phyloP scores from a whole-genome alignment of 192 early-diverging fungal genomes.

The Umbelopsis ramanniana region DNA sequence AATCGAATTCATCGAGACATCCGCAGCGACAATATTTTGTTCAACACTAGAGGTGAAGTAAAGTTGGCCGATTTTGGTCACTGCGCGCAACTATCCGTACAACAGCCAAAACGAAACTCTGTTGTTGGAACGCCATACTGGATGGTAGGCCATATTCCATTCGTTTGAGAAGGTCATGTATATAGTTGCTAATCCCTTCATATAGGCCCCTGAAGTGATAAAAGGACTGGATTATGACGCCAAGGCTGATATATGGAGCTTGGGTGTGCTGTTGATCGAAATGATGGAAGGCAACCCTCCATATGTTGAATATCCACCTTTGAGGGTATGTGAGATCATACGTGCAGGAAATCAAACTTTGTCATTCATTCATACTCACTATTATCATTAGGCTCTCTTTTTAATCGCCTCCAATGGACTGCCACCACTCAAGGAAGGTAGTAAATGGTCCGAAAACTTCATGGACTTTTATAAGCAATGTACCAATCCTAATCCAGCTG shows the following conservation, averaged over 20 bases:
- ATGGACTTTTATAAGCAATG: conserved; percentile 77
- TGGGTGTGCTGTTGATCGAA: conserved; percentile 93
- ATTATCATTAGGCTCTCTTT: conserved; percentile 71
- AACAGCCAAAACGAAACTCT: conserved; percentile 80
- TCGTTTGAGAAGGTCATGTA: no score
- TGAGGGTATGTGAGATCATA: conserved; percentile 43
- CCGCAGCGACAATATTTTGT: conserved; percentile 90
- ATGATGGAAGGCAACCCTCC: conserved; percentile 97
- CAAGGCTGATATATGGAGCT: conserved; percentile 94
- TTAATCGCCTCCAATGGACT: conserved; percentile 90
- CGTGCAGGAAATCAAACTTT: background rate
- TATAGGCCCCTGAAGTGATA: conserved; percentile 88
- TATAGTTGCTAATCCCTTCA: no score
- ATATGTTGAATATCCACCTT: conserved; percentile 85
- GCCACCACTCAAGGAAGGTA: conserved; percentile 81
- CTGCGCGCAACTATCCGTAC: conserved; percentile 86
- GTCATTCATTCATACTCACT: background rate
- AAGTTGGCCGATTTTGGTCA: conserved; percentile 98
- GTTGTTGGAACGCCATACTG: conserved; percentile 95
- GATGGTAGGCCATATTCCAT: conserved; percentile 64
- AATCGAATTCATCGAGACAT: conserved; percentile 94
- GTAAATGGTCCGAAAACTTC: conserved; percentile 71
- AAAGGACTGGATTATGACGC: conserved; percentile 88
- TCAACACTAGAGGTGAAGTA: conserved; percentile 81
- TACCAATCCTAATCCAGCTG: conserved; percentile 72